Conservation (phyloP, 108 stramenopile species). For the Cyclotella distinguenda region DNA sequence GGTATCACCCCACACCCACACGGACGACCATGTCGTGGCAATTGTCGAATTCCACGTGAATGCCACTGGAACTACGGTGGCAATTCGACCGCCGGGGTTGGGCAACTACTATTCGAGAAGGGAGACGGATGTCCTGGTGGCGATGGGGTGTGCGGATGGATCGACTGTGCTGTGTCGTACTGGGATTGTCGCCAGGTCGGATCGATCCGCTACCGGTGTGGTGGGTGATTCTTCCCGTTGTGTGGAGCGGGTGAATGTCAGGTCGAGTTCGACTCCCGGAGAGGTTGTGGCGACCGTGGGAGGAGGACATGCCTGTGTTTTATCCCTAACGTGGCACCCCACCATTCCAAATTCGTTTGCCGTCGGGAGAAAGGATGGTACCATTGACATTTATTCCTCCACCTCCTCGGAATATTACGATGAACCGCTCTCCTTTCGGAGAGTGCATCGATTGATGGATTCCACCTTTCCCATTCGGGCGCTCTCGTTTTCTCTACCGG, state of each 20-base stretch:
- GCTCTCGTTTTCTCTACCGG: constrained; percentile 33
- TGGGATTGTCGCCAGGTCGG: constrained; percentile 24
- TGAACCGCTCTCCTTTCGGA: constrained; percentile 20
- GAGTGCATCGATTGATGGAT: constrained; percentile 34
- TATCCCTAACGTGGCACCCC: constrained; percentile 42
- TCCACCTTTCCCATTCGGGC: constrained; percentile 35
- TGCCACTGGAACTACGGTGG: constrained; percentile 46
- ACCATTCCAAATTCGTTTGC: constrained; percentile 45
- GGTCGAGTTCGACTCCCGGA: constrained; percentile 26
- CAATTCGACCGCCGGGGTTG: constrained; percentile 42
- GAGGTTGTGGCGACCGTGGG: constrained; percentile 38
- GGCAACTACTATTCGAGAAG: constrained; percentile 31
- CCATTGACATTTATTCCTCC: constrained; percentile 45
- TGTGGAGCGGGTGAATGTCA: not conserved
- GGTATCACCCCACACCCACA: too few species aligned
- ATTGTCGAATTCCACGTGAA: constrained; percentile 25
- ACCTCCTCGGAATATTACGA: constrained; percentile 14
- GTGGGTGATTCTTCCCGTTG: constrained; percentile 30
- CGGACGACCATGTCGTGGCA: too few species aligned
- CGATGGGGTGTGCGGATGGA: constrained; percentile 45
- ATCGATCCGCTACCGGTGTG: not conserved
- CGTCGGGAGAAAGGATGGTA: constrained; percentile 50
- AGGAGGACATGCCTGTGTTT: constrained; percentile 40
- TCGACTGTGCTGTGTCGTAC: constrained; percentile 26
- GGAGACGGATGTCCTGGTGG: constrained; percentile 30